These are phyloP conservation scores for Mycena capillaripes DNA, from an alignment of 768 basidiomycete genomes.

Conservation along the genomic window DNA sequence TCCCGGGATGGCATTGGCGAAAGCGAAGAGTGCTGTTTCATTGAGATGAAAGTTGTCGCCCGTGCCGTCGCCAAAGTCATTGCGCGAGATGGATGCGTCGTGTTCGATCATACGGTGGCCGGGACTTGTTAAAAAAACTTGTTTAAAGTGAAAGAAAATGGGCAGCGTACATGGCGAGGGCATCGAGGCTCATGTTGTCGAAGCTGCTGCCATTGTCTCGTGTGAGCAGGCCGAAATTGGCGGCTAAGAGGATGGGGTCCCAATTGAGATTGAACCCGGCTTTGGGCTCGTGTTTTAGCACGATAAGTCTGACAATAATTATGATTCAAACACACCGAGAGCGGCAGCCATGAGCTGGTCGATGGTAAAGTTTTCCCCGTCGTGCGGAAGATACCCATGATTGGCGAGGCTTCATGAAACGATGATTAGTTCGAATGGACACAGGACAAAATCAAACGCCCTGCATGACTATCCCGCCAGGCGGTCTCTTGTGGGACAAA, in stretches of 20 bases:
- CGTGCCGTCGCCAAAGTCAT: constrained; percentile 6
- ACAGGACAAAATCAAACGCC: background rate
- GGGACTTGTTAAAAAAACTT: background rate
- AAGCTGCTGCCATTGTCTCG: background rate
- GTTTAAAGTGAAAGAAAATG: too few species aligned
- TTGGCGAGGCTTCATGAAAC: background rate
- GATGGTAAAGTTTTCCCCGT: background rate
- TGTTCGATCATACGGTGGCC: constrained; percentile 3
- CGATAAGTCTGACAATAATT: background rate
- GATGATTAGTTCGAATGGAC: background rate
- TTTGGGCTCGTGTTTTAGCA: background rate
- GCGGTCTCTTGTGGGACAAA: background rate
- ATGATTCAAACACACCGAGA: background rate
- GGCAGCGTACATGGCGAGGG: background rate
- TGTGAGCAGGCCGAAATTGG: background rate
- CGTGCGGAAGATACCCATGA: background rate
- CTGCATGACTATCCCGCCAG: background rate
- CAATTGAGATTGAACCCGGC: background rate
- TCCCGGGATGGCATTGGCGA: constrained; percentile 2
- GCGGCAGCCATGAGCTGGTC: background rate
- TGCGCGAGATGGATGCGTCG: background rate
- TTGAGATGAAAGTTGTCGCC: constrained; percentile 12
- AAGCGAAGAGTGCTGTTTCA: constrained; percentile 1
- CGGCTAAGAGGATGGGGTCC: background rate
- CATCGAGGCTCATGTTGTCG: constrained; percentile 5